These are phyloP conservation scores for Cladosporium sp. DNA, from an alignment of 2,329 filamentous ascomycete genomes.

Conservation along the genomic window DNA sequence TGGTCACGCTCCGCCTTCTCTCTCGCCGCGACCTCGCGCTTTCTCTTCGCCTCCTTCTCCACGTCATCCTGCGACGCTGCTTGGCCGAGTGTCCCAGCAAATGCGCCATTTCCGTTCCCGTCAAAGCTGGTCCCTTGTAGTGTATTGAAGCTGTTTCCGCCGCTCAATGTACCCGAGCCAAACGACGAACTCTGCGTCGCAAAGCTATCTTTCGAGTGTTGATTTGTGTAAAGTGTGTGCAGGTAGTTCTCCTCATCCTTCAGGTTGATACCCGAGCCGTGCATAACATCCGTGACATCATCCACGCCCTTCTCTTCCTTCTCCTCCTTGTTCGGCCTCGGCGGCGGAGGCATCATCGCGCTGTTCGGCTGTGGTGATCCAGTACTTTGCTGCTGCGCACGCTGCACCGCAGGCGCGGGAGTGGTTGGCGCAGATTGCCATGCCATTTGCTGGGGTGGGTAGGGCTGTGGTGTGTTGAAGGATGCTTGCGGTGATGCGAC, in stretches of 20 bases:
- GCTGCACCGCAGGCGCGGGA: slow-evolving; percentile 26
- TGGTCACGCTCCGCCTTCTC: slow-evolving; percentile 62
- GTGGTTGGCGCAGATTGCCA: slow-evolving; percentile 27
- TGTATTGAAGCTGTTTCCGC: slow-evolving; percentile 50
- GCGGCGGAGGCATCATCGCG: slow-evolving; percentile 62
- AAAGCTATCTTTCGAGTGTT: slow-evolving; percentile 42
- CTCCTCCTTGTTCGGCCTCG: slow-evolving; percentile 56
- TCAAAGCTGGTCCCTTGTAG: slow-evolving; percentile 46
- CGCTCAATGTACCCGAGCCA: slow-evolving; percentile 46
- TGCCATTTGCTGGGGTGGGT: slow-evolving; percentile 28
- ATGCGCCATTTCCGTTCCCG: slow-evolving; percentile 38
- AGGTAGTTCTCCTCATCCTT: slow-evolving; percentile 83
- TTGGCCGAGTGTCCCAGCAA: slow-evolving; percentile 50
- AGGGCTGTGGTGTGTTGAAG: slow-evolving; percentile 39
- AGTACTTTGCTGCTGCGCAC: slow-evolving; percentile 20
- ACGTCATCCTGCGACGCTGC: slow-evolving; percentile 66
- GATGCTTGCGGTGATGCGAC: slow-evolving; percentile 32
- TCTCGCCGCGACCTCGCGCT: slow-evolving; percentile 67
- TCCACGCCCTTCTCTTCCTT: slow-evolving; percentile 64
- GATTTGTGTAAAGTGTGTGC: slow-evolving; percentile 64
- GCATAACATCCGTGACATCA: slow-evolving; percentile 80
- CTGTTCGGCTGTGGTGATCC: slow-evolving; percentile 25
- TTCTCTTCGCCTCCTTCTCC: slow-evolving; percentile 65
- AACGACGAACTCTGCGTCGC: slow-evolving; percentile 46
- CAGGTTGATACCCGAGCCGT: slow-evolving; percentile 82